Base-by-base conservation (phyloP, 345 rosid genomes). In the Odontarrhena argentea region DNA sequence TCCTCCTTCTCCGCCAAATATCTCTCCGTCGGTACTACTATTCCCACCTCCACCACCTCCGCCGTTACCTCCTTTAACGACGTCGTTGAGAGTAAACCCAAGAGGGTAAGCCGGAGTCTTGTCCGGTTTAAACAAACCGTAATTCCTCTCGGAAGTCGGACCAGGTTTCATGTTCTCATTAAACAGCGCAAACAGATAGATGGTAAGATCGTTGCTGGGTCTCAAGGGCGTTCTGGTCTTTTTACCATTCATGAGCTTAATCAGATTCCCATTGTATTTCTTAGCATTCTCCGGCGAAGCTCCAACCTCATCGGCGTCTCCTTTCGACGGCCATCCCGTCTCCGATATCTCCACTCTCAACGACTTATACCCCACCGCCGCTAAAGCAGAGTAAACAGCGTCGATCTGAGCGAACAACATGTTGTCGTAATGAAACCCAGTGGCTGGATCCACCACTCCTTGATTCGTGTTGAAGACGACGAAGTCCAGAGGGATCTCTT, bases 301-400 rank as follows among this genome's bases (percentile, higher is more conserved):
- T 5, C 99, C 99, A 0, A 77, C 66, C 74, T 95, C 99, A 11
- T 91, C 88, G 8, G 26, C 83, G 43, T 91, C 99, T 13, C 99
- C 99, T 61, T 82, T 89, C 0, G 99, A 91, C 8, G 99, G 99
- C 99, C 99, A 95, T 22, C 99, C 99, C 0, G 97, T 95, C 74
- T 95, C 99, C 47, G 97, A 95, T 61, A 95, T 86, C 55, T 86
- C 85, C 22, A 95, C 74, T 1, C 69, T 76, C 2, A 91, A 68
- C 8, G 87, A 81, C 77, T 81, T 85, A 64, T 76, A 89, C 4
- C 97, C 99, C 30, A 77, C 25, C 22, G 85, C 61, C 28, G 85
- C 80, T 26, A 95, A 55, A 24, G 97, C 99, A 0, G 87, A 71
- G 75, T 91, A 76, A 2, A 84, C 96, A 4, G 99, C 88, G 60